Evolutionary conservation across 1,284 basidiomycete species (phyloP).

Genomic region (Porodaedalea pini): DNA sequence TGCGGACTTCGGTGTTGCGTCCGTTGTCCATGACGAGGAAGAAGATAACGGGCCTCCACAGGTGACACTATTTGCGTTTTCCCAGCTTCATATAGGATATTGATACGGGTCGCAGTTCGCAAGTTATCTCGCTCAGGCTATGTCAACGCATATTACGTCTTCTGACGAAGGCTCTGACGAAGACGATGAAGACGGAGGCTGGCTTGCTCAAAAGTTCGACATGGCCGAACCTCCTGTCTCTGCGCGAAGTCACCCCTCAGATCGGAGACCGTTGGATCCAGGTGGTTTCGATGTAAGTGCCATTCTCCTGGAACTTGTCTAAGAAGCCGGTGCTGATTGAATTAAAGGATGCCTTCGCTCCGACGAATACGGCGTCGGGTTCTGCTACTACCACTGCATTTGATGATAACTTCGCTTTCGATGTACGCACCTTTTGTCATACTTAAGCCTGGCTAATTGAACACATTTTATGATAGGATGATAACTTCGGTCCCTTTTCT

Average conservation of each 20-base stretch:
- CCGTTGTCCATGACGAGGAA: constrained; percentile 44
- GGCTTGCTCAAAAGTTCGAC: constrained; percentile 71
- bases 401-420: constrained; percentile 52
- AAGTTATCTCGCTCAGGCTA: constrained; percentile 69
- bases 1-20: constrained; percentile 64
- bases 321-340: constrained; percentile 1
- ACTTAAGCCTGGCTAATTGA: background rate
- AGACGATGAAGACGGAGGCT: constrained; percentile 69
- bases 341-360: constrained; percentile 54
- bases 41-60: constrained; percentile 48
- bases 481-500: constrained; percentile 70
- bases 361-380: constrained; percentile 28
- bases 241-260: constrained; percentile 42
- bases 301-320: background rate
- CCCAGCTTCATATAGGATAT: background rate
- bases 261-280: constrained; percentile 49
- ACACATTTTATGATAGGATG: too few relatives aligned
- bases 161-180: constrained; percentile 49
- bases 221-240: constrained; percentile 55
- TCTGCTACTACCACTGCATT: constrained; percentile 31
- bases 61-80: constrained; percentile 35
- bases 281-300: constrained; percentile 56
- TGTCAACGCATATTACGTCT: constrained; percentile 55
- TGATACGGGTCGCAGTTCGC: constrained; percentile 59
- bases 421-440: constrained; percentile 29